Evolutionary conservation across 331 rosid species (phyloP).

Genomic region (Quercus phellos): DNA sequence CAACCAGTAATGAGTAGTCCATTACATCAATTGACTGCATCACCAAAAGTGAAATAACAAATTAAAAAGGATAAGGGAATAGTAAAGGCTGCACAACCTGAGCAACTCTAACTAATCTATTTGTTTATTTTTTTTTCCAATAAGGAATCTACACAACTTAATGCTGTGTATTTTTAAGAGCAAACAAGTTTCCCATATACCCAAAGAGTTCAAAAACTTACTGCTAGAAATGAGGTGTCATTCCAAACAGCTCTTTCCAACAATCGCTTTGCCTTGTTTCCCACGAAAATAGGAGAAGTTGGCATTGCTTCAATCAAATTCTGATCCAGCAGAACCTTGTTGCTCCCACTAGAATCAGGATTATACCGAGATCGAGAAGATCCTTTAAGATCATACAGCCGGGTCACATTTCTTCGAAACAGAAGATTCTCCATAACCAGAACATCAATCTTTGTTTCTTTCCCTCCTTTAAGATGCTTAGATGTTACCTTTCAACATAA

Average conservation of each 20-base stretch:
- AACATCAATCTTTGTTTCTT: constrained; percentile 79
- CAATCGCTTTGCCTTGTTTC: constrained; percentile 84
- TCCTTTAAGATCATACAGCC: constrained; percentile 95
- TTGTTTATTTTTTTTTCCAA: background rate
- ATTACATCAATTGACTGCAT: constrained; percentile 79
- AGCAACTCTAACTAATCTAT: background rate
- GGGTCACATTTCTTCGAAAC: constrained; percentile 64
- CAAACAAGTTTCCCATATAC: background rate
- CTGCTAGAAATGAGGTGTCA: constrained; percentile 95
- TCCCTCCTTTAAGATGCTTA: constrained; percentile 85
- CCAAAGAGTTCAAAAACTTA: constrained; percentile 36
- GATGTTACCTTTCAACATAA: constrained; percentile 62
- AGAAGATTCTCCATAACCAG: constrained; percentile 97
- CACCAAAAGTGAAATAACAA: constrained; percentile 8
- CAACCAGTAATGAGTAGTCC: constrained; percentile 95
- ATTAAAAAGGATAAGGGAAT: background rate
- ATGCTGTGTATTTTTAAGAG: background rate
- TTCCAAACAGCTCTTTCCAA: constrained; percentile 97
- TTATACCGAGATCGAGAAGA: constrained; percentile 86
- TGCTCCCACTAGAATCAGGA: constrained; percentile 76
- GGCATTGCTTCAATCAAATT: constrained; percentile 98
- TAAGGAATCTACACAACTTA: background rate
- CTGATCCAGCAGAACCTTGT: constrained; percentile 88
- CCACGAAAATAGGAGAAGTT: constrained; percentile 94
- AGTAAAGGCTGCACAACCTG: background rate